Conservation (phyloP, 225 moss, liverwort and hornwort genomes). For the Polytrichum commune region DNA sequence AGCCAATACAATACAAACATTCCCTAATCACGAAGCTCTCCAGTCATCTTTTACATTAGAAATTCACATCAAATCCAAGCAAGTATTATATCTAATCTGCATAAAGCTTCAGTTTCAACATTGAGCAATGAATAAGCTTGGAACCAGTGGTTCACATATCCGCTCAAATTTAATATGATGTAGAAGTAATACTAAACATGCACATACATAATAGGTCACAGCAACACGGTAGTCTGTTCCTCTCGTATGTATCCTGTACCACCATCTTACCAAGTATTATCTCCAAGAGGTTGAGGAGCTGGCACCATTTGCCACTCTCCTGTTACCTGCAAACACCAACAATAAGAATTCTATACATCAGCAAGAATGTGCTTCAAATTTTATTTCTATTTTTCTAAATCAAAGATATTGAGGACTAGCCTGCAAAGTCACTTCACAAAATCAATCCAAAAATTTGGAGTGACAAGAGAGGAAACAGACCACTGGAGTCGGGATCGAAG, state of each 20-base stretch:
- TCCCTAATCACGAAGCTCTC: too few species aligned
- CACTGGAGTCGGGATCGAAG: conserved; percentile 44
- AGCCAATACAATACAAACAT: too few species aligned
- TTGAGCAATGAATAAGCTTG: not conserved
- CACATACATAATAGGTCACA: too few species aligned
- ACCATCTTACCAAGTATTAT: conserved; percentile 27
- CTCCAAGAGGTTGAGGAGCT: conserved; percentile 57
- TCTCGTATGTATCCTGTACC: too few species aligned
- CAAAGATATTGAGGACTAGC: not conserved
- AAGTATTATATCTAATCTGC: not conserved
- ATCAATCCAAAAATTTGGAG: not conserved
- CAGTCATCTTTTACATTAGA: too few species aligned
- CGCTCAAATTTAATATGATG: not conserved
- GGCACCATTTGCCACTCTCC: conserved; percentile 40
- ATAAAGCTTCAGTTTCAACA: too few species aligned
- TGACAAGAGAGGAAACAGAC: conserved; percentile 24
- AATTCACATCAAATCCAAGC: not conserved
- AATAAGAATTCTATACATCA: not conserved
- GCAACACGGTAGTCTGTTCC: too few species aligned
- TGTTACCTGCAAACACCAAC: conserved; percentile 32
- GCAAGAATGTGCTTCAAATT: conserved; percentile 16
- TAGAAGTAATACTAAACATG: too few species aligned
- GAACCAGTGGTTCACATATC: not conserved
- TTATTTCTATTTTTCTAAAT: not conserved
- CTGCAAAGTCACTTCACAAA: not conserved